Evolutionary conservation across 2,329 filamentous ascomycete species (phyloP), one percentile per base, ranked within the genome.

Genomic region (Alternaria alternata): DNA sequence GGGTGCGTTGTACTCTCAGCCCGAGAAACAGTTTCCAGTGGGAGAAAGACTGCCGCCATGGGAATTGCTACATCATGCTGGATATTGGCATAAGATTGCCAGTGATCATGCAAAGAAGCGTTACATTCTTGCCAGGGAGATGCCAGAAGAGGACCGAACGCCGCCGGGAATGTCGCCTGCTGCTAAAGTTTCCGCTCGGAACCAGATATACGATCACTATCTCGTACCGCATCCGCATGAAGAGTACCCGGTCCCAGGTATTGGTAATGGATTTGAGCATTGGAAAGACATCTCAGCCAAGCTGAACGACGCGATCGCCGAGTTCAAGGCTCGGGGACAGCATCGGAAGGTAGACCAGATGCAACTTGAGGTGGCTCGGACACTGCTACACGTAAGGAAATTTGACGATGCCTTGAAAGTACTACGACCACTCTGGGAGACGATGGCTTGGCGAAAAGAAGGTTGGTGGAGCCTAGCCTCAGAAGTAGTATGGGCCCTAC

Each of bases 41-140:
- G 78, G 78, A 20, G 86, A 88, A 49, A 79, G 80, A 41, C 63
- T 86, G n/a, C 78, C 78, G 7, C 86, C 87, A 0, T 89, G 86
- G 84, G 82, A 88, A 62, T 74, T 84, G 14, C 78, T 89, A 14
- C 87, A 89, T 61, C 87, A 89, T 70, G 78, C 87, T 59, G 87
- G 87, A 1, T 89, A 89, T 72, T 89, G 87, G 87, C 75, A 86
- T 46, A 80, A 83, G 59, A 77, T 85, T 18, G 81, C 86, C 7
- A 83, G 83, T 12, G 83, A 82, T 51, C 82, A 86, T 67, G 80
- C 85, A 8, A 79, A 81, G 65, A 71, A 75, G 47, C 82, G 87
- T 22, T 83, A 84, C 62, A 67, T 76, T 14, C 78, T 85, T 46
- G 86, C 87, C 5, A 71, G 83, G 49, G 80, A 85, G 24, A 87